Evolutionary conservation across 768 basidiomycete species (phyloP), one percentile per base, ranked within the genome.

Genomic region (Termitomyces titanicus): DNA sequence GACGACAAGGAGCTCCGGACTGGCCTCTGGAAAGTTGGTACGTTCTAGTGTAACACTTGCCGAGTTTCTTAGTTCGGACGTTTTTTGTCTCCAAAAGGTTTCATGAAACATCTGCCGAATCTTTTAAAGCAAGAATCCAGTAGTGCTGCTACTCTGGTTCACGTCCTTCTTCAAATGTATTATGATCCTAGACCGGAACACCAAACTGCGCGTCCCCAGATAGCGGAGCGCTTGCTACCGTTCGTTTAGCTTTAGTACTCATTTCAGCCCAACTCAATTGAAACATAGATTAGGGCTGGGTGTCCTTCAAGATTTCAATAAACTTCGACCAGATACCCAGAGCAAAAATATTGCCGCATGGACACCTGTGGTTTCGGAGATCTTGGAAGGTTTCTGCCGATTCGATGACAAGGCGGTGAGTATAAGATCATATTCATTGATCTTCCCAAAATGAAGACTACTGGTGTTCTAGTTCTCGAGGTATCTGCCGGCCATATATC

Each of bases 21-120:
- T 44, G 94, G 92, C 4, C 75, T 99, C 54, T 99, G 97, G 97
- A 98, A 96, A 97, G 97, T 98, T 64, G 96, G 95, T 93, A 58
- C 72, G 95, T 86, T 34, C 22, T 11, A 35, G 3, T 13, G 1
- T 27, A n/a, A 25, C 35, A 24, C 10, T 54, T 53, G 22, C 38
- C 12, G 37, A 18, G 24, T 49, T 18, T 11, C 15, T 6, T n/a
- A 12, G 2, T 49, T 7, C 24, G 10, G 35, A 49, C n/a, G n/a
- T 38, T 49, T 49, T 6, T 9, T 13, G 31, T 49, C 17, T 43
- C 20, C 42, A 17, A 12, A 56, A 98, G 95, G 97, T 7, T 99
- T 99, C 75, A 99, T 99, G 97, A 97, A 98, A 68, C 97, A 99
- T 68, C 74, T 98, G 29, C 97, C 97, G 0, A 99, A 99, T 72